These are phyloP conservation scores for Pseudozyma hubeiensis DNA, from an alignment of 1,284 basidiomycete species.

Conservation along the genomic window DNA sequence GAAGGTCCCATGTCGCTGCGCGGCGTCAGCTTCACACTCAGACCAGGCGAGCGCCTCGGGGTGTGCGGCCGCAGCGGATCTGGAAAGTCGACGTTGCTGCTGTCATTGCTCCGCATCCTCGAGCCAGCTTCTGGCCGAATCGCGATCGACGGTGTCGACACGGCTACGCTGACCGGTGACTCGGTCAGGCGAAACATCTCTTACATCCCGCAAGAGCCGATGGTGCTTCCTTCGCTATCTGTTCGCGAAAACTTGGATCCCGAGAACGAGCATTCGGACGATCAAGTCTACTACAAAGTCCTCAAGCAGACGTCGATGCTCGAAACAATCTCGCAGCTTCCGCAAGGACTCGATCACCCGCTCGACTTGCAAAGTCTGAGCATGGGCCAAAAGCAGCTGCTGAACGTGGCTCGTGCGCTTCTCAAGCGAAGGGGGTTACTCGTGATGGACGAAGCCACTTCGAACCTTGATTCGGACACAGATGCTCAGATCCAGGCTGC, in stretches of 20 bases:
- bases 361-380: constrained; percentile 16
- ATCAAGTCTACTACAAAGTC: constrained; percentile 52
- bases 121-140: constrained; percentile 83
- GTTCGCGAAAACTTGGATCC: constrained; percentile 59
- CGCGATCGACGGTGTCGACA: constrained; percentile 76
- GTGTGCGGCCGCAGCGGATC: constrained; percentile 75
- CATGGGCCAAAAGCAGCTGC: constrained; percentile 63
- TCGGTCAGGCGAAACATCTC: constrained; percentile 20
- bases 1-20: constrained; percentile 3
- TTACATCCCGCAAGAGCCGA: constrained; percentile 59
- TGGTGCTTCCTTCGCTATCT: constrained; percentile 49
- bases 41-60: neutral
- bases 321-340: constrained; percentile 30
- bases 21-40: constrained; percentile 5
- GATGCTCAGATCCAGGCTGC: constrained; percentile 75
- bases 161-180: constrained; percentile 8
- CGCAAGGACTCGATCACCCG: constrained; percentile 3
- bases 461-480: constrained; percentile 20
- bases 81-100: constrained; percentile 83
- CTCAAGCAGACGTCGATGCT: constrained; percentile 46
- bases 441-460: constrained; percentile 71
- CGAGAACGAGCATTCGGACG: constrained; percentile 30
- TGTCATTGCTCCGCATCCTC: constrained; percentile 65
- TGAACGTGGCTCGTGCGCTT: constrained; percentile 72
- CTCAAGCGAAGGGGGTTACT: constrained; percentile 72